These are phyloP conservation scores for Murraya koenigii DNA, from an alignment of 345 rosid species.

Conservation along the genomic window DNA sequence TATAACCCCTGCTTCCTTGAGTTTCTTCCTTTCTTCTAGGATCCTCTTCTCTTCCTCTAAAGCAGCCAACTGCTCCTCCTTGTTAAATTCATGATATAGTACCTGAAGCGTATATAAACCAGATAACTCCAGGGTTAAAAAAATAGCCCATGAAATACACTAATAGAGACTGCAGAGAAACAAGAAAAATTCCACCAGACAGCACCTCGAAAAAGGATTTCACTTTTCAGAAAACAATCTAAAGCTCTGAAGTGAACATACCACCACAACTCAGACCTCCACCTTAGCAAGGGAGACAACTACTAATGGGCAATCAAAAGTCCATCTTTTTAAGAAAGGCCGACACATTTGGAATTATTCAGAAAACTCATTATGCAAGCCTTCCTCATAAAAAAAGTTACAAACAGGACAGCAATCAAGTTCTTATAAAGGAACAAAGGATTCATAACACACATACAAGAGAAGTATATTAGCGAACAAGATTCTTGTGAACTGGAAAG, in stretches of 20 bases:
- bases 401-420: not conserved
- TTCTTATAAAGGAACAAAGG: not conserved
- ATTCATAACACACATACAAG: not conserved
- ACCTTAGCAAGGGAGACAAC: not conserved
- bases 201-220: not conserved
- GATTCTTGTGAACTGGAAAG: not conserved
- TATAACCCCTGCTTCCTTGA: constrained; percentile 90
- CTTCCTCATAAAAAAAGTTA: not conserved
- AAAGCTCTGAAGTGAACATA: not conserved
- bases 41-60: constrained; percentile 86
- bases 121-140: not conserved
- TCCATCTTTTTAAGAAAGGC: not conserved
- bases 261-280: not conserved
- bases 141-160: not conserved
- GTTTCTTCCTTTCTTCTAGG: constrained; percentile 70
- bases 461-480: not conserved
- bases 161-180: not conserved
- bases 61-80: constrained; percentile 85
- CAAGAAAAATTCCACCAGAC: not conserved
- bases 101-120: constrained; percentile 33
- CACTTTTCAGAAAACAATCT: not conserved
- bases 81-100: constrained; percentile 61
- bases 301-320: not conserved
- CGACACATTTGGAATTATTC: not conserved
- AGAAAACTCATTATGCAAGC: not conserved